Percentiles rank a stretch among this genome's conserved stretches.
phyloP scores from a whole-genome alignment of 768 basidiomycete genomes.

The Pleurotus platypus region DNA sequence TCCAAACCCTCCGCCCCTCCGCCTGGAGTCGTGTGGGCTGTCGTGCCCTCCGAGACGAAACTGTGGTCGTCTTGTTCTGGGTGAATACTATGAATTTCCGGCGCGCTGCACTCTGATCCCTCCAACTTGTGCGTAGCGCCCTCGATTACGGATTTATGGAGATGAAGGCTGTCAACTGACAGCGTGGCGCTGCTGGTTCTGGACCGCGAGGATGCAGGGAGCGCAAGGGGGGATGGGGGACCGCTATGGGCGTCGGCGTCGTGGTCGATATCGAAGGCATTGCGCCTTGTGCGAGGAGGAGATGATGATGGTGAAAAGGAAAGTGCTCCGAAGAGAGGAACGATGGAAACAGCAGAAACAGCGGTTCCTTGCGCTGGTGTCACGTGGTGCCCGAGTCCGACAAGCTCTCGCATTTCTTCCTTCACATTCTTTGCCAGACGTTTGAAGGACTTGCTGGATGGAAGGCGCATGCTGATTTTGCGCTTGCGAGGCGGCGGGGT shows the following conservation, averaged over 20 bases:
- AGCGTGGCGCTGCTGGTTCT: slow-evolving; percentile 13
- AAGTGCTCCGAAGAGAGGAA: slow-evolving; percentile 12
- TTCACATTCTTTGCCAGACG: slow-evolving; percentile 22
- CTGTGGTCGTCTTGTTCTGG: not conserved
- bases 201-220: slow-evolving; percentile 15
- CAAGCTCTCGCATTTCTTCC: slow-evolving; percentile 12
- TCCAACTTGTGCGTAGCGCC: not conserved
- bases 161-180: slow-evolving; percentile 1
- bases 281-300: slow-evolving; percentile 28
- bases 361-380: not conserved
- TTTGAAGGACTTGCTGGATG: slow-evolving; percentile 19
- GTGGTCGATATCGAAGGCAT: not conserved
- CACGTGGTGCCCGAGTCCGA: slow-evolving; percentile 12
- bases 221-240: slow-evolving; percentile 12
- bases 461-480: slow-evolving; percentile 11
- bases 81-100: not conserved
- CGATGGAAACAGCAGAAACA: not conserved
- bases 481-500: slow-evolving; percentile 3
- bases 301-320: slow-evolving; percentile 23
- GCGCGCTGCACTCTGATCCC: not conserved
- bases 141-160: not conserved
- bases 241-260: slow-evolving; percentile 15
- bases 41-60: not conserved
- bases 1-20: not conserved
- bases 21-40: not conserved